A percentile compares a stretch with the other conserved stretches of the same genome.
These are phyloP conservation scores for Paramecium sexaurelia DNA, from an alignment of 73 alveolate species.

Conservation along the genomic window DNA sequence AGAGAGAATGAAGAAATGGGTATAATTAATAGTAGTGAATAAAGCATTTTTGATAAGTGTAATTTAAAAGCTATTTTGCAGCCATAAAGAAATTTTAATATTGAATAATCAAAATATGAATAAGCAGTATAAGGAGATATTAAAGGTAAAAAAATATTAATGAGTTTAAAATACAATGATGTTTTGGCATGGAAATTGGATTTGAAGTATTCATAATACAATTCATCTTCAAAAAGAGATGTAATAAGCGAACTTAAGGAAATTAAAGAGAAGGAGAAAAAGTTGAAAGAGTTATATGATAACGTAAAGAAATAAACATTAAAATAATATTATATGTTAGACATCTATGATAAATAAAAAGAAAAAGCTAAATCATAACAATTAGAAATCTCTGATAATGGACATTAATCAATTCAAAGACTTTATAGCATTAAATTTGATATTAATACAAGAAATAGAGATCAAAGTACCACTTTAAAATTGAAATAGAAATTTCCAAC, in stretches of 20 bases:
- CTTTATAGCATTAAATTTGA: constrained; percentile 9
- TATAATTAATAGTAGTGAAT: neutral
- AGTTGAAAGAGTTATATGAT: neutral
- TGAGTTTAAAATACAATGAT: neutral
- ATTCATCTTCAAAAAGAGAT: neutral
- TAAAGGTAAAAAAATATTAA: neutral
- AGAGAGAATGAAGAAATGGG: constrained; percentile 31
- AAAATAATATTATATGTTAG: constrained; percentile 13
- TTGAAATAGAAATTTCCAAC: neutral
- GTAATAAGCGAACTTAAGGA: neutral
- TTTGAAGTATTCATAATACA: neutral
- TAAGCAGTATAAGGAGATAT: neutral
- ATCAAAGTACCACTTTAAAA: neutral
- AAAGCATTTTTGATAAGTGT: neutral
- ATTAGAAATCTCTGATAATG: neutral
- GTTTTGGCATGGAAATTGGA: constrained; percentile 55
- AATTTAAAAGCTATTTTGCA: neutral
- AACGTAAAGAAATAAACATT: neutral
- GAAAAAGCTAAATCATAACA: neutral
- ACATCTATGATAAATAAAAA: neutral
- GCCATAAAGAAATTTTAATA: constrained; percentile 13
- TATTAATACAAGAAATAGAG: neutral
- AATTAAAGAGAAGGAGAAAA: neutral
- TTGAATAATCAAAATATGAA: neutral
- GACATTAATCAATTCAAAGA: neutral